phyloP scores from a whole-genome alignment of 1,284 basidiomycete species.

The Sphaerobolus stellatus region DNA sequence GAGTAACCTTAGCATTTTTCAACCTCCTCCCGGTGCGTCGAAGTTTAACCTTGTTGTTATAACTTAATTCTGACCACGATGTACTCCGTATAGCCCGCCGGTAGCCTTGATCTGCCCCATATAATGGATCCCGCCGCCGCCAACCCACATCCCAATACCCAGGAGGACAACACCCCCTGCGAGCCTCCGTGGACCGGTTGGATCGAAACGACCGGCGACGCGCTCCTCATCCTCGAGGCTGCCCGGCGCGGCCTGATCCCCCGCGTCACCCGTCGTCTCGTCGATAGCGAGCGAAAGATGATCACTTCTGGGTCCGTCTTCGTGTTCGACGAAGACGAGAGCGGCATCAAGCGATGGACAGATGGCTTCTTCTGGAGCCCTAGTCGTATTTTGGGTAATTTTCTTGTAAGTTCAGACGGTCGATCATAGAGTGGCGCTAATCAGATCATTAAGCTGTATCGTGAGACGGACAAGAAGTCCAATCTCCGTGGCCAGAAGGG shows the following conservation, averaged over 20 bases:
- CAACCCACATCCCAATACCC: no score
- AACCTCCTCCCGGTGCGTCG: no score
- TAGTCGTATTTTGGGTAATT: slow-evolving; percentile 88
- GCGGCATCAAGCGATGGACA: slow-evolving; percentile 98
- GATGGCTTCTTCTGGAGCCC: slow-evolving; percentile 95
- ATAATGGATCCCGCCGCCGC: no score
- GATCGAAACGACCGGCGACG: slow-evolving; percentile 95
- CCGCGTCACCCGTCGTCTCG: slow-evolving; percentile 89
- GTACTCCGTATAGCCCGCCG: no score
- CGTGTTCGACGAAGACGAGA: slow-evolving; percentile 97
- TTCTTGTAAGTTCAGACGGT: slow-evolving; percentile 52
- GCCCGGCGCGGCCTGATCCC: slow-evolving; percentile 88
- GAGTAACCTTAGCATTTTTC: no score
- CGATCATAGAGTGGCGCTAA: not conserved
- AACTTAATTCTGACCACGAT: no score
- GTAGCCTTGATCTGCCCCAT: no score
- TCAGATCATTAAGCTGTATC: slow-evolving; percentile 69
- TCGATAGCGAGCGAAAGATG: slow-evolving; percentile 90
- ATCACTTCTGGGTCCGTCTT: slow-evolving; percentile 94
- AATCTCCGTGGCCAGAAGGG: slow-evolving; percentile 12
- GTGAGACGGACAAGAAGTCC: slow-evolving; percentile 78
- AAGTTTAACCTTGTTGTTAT: no score
- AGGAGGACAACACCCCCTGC: slow-evolving; percentile 39
- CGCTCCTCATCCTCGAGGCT: slow-evolving; percentile 93
- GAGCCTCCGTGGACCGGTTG: slow-evolving; percentile 89